Conservation (phyloP, 179 eudicot species). For the Beta lomatogona region DNA sequence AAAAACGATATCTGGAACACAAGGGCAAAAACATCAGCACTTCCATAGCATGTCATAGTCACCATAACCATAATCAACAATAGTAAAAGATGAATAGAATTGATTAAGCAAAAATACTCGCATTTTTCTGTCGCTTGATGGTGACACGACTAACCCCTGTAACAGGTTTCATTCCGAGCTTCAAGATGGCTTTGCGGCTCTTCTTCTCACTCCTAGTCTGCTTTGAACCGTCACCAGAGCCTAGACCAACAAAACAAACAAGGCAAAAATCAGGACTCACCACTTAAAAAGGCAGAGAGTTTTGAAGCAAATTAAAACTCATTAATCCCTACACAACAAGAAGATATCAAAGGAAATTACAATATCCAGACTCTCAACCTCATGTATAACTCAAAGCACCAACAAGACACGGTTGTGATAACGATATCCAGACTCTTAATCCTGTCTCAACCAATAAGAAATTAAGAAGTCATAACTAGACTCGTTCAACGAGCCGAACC, state of each 20-base stretch:
- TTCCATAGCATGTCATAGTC: not conserved
- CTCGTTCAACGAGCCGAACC: no score
- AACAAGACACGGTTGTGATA: no score
- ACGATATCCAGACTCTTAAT: not conserved
- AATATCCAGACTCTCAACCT: not conserved
- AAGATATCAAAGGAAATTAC: not conserved
- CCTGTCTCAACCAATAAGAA: no score
- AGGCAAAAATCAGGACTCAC: not conserved
- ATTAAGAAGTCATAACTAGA: no score
- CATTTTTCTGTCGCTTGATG: slow-evolving; percentile 75
- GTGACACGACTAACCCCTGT: slow-evolving; percentile 80
- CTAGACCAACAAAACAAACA: slow-evolving; percentile 32
- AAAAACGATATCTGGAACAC: slow-evolving; percentile 61
- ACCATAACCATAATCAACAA: no score
- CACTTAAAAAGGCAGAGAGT: not conserved
- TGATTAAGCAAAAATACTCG: slow-evolving; percentile 7
- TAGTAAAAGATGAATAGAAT: not conserved
- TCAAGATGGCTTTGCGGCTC: slow-evolving; percentile 83
- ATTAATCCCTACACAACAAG: not conserved
- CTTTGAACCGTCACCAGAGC: slow-evolving; percentile 51
- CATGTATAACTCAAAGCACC: no score
- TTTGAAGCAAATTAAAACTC: not conserved
- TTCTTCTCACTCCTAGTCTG: slow-evolving; percentile 90
- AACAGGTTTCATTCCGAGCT: slow-evolving; percentile 78
- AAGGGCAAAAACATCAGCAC: not conserved